phyloP scores from a whole-genome alignment of 345 rosid genomes.

The Populus pruinosa region DNA sequence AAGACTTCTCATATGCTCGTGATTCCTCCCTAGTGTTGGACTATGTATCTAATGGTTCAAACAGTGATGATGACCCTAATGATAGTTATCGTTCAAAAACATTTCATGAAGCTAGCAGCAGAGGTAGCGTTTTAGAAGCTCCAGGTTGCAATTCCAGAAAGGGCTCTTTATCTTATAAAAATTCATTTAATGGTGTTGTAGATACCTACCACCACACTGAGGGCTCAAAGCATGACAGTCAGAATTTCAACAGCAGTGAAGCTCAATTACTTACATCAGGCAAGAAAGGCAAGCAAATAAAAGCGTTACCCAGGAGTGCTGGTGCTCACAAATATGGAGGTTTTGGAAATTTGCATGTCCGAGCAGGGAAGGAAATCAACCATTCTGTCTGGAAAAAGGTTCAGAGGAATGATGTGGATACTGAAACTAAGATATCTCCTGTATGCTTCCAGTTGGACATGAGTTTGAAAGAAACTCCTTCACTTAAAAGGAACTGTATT shows the following conservation, averaged over 20 bases:
- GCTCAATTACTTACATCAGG: slow-evolving; percentile 17
- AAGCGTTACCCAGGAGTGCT: slow-evolving; percentile 24
- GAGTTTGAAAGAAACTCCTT: slow-evolving; percentile 17
- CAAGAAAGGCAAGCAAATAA: slow-evolving; percentile 30
- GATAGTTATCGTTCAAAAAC: slow-evolving; percentile 16
- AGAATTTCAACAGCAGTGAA: slow-evolving; percentile 4
- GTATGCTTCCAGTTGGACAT: slow-evolving; percentile 10
- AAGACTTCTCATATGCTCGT: slow-evolving; percentile 17
- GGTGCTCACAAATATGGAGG: slow-evolving; percentile 21
- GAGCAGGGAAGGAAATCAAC: slow-evolving; percentile 33
- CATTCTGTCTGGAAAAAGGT: slow-evolving; percentile 54
- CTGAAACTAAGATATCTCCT: slow-evolving; percentile 22
- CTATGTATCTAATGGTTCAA: slow-evolving; percentile 28
- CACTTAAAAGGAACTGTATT: slow-evolving; percentile 21
- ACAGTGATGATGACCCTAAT: slow-evolving; percentile 18
- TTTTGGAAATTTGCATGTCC: slow-evolving; percentile 22
- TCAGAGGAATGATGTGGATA: slow-evolving; percentile 29
- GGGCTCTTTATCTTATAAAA: slow-evolving; percentile 5
- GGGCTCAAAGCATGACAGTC: slow-evolving; percentile 10
- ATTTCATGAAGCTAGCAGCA: slow-evolving; percentile 6
- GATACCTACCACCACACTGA: slow-evolving; percentile 14
- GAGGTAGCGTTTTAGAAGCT: slow-evolving; percentile 16
- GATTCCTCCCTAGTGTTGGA: slow-evolving; percentile 27
- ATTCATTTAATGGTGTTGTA: slow-evolving; percentile 17
- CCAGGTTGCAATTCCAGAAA: slow-evolving; percentile 12